These are phyloP conservation scores for Pezicula neosporulosa DNA, from an alignment of 2,329 filamentous ascomycete genomes.

Conservation along the genomic window DNA sequence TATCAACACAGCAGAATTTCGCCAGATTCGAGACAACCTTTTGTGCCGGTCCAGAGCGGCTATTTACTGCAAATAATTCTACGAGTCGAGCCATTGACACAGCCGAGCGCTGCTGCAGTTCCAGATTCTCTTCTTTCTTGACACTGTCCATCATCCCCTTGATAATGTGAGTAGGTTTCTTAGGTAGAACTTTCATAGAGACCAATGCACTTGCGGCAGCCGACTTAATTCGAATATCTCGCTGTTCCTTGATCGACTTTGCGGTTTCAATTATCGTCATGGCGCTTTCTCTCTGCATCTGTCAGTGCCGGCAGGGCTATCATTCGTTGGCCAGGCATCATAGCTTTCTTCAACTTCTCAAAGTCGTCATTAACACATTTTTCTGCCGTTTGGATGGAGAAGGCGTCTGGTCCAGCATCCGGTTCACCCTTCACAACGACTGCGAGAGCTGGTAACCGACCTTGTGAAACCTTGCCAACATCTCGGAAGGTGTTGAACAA, in stretches of 20 bases:
- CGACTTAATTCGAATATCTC: conserved; percentile 83
- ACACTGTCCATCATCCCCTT: conserved; percentile 98
- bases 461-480: conserved; percentile 74
- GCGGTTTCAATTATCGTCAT: conserved; percentile 75
- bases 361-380: conserved; percentile 84
- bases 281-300: conserved; percentile 71
- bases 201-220: conserved; percentile 85
- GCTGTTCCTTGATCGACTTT: conserved; percentile 70
- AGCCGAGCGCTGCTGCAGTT: conserved; percentile 83
- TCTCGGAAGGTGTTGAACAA: conserved; percentile 90
- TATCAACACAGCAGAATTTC: conserved; percentile 97
- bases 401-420: conserved; percentile 87
- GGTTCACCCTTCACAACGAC: conserved; percentile 92
- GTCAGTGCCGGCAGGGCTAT: conserved; percentile 76
- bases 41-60: conserved; percentile 81
- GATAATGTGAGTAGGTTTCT: conserved; percentile 90
- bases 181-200: conserved; percentile 81
- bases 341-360: conserved; percentile 81
- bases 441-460: conserved; percentile 75
- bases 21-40: conserved; percentile 95
- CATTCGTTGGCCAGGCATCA: conserved; percentile 83
- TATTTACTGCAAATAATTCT: conserved; percentile 76
- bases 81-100: conserved; percentile 81
- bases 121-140: conserved; percentile 88
- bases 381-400: conserved; percentile 83